Conservation (phyloP, 2,329 filamentous ascomycete species). For the Neonectria faginata region DNA sequence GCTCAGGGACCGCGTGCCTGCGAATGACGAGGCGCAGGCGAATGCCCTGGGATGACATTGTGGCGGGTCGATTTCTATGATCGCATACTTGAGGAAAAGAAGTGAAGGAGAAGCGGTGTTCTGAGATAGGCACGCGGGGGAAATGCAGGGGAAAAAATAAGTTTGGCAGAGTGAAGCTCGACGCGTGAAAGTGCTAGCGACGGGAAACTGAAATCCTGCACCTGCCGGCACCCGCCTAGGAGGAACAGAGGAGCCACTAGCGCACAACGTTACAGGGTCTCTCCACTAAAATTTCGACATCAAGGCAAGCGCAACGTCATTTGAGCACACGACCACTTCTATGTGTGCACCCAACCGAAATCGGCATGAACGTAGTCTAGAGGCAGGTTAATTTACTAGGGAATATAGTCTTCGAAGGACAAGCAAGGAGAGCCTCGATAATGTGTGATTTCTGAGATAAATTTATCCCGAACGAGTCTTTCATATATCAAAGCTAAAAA, state of each 20-base stretch:
- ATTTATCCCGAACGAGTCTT: background rate
- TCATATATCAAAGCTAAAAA: background rate
- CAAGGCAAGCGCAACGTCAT: background rate
- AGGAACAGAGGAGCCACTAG: conserved; percentile 13
- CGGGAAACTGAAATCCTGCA: conserved; percentile 24
- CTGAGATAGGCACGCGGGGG: conserved; percentile 4
- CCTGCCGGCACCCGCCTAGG: conserved; percentile 1
- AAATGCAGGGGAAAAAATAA: conserved; percentile 9
- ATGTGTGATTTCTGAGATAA: background rate
- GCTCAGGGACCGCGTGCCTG: conserved; percentile 78
- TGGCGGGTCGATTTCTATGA: conserved; percentile 16
- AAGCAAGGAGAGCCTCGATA: background rate
- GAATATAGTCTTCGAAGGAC: too few relatives aligned
- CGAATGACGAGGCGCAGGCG: conserved; percentile 80
- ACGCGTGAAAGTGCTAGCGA: conserved; percentile 22
- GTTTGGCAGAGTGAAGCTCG: conserved; percentile 17
- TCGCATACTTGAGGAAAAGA: conserved; percentile 33
- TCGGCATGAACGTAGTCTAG: background rate
- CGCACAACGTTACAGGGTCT: conserved; percentile 18
- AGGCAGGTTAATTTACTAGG: too few relatives aligned
- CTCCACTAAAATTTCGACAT: conserved; percentile 18
- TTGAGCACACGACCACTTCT: background rate
- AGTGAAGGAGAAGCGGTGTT: conserved; percentile 11
- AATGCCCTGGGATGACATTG: conserved; percentile 58
- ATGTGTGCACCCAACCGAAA: background rate